Conservation (phyloP, 2,329 filamentous ascomycete species). For the Blastomyces emzantsi region DNA sequence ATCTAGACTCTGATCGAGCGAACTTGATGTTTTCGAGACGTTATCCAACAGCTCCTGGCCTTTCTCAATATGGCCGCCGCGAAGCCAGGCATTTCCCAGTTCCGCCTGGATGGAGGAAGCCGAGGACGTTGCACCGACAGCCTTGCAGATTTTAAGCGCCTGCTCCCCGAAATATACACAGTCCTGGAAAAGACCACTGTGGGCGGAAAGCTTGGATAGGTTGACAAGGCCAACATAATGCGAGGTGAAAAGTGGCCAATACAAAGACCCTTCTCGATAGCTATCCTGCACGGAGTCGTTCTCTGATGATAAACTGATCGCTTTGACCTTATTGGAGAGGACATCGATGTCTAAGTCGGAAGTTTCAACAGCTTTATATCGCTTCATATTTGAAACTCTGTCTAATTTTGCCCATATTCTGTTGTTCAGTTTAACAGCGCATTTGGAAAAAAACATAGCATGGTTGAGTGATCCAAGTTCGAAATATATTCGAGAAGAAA, state of each 20-base stretch:
- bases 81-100: constrained; percentile 41
- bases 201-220: constrained; percentile 67
- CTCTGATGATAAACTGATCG: constrained; percentile 31
- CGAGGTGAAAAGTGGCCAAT: constrained; percentile 70
- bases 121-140: constrained; percentile 53
- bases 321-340: constrained; percentile 32
- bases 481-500: constrained; percentile 58
- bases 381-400: constrained; percentile 32
- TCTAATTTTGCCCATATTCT: constrained; percentile 46
- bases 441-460: constrained; percentile 42
- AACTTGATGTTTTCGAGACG: constrained; percentile 47
- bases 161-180: constrained; percentile 82
- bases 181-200: constrained; percentile 80
- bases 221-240: constrained; percentile 64
- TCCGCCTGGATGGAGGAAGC: constrained; percentile 40
- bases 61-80: constrained; percentile 42
- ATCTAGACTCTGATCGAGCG: constrained; percentile 43
- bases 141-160: constrained; percentile 64
- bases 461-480: constrained; percentile 42
- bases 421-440: constrained; percentile 42
- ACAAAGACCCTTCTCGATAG: constrained; percentile 52
- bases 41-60: constrained; percentile 50
- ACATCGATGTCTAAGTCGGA: constrained; percentile 27
- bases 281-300: constrained; percentile 21
- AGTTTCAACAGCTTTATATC: constrained; percentile 22